These are phyloP conservation scores for Aphanomyces invadans DNA, from an alignment of 352 stramenopile genomes.

Conservation along the genomic window DNA sequence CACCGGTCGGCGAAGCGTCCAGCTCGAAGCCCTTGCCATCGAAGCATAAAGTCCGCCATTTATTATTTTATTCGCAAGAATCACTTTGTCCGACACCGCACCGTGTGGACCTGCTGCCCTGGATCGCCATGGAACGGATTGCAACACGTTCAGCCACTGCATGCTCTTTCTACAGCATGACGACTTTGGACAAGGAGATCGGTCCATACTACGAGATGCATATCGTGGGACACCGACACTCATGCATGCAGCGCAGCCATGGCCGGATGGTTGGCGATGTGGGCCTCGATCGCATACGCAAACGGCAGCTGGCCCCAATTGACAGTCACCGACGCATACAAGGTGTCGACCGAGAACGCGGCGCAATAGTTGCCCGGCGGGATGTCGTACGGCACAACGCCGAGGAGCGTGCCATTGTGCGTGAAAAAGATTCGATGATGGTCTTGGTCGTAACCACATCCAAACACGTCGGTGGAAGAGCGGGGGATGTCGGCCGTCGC, in stretches of 20 bases:
- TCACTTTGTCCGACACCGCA: neutral
- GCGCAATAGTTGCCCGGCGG: slow-evolving; percentile 23
- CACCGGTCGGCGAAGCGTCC: slow-evolving; percentile 67
- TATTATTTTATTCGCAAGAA: slow-evolving; percentile 12
- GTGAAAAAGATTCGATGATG: slow-evolving; percentile 34
- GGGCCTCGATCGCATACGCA: slow-evolving; percentile 32
- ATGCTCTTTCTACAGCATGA: no score
- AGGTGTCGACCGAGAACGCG: slow-evolving; percentile 34
- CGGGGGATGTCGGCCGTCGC: neutral
- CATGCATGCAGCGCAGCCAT: no score
- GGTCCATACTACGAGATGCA: no score
- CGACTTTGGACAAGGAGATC: no score
- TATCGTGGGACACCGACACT: no score
- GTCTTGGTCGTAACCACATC: slow-evolving; percentile 28
- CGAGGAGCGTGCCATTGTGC: slow-evolving; percentile 30
- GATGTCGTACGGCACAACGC: slow-evolving; percentile 21
- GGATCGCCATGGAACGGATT: no score
- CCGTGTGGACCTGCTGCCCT: no score
- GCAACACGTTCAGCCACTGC: no score
- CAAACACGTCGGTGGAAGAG: slow-evolving; percentile 21
- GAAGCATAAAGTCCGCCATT: slow-evolving; percentile 38
- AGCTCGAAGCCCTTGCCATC: slow-evolving; percentile 69
- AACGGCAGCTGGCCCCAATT: slow-evolving; percentile 33
- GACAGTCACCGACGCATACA: slow-evolving; percentile 32
- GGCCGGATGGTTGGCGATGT: neutral